Conservation (phyloP, 1,284 basidiomycete genomes). For the Schizopora paradoxa region DNA sequence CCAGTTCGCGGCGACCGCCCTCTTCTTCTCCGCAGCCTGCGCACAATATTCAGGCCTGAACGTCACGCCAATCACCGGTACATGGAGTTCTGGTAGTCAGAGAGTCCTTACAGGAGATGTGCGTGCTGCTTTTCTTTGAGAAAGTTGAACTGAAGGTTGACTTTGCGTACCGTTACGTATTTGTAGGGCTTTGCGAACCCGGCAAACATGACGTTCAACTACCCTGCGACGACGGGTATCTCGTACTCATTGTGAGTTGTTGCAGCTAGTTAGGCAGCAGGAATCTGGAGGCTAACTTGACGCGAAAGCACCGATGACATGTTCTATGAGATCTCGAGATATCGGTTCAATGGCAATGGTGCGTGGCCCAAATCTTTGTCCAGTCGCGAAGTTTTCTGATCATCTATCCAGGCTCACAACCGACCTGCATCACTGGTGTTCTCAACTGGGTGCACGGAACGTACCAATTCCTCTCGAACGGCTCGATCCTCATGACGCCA, state of each 20-base stretch:
- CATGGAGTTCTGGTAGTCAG: slow-evolving; percentile 79
- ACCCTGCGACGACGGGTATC: slow-evolving; percentile 78
- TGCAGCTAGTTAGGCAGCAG: slow-evolving; percentile 1
- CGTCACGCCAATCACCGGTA: slow-evolving; percentile 64
- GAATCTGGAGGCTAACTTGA: slow-evolving; percentile 9
- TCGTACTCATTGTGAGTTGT: slow-evolving; percentile 84
- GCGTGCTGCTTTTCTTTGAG: slow-evolving; percentile 33
- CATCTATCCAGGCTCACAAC: slow-evolving; percentile 52
- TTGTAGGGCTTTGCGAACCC: slow-evolving; percentile 79
- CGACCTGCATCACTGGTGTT: slow-evolving; percentile 78
- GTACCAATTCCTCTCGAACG: slow-evolving; percentile 63
- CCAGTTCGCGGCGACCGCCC: background rate
- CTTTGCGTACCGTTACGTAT: slow-evolving; percentile 4
- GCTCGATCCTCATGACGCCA: slow-evolving; percentile 68
- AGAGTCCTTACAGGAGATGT: slow-evolving; percentile 80
- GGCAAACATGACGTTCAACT: slow-evolving; percentile 71
- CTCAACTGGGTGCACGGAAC: slow-evolving; percentile 85
- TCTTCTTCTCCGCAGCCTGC: too few species aligned
- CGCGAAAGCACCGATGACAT: slow-evolving; percentile 45
- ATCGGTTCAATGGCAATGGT: slow-evolving; percentile 84
- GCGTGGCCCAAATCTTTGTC: slow-evolving; percentile 17
- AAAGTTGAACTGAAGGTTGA: slow-evolving; percentile 1
- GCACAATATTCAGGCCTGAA: slow-evolving; percentile 50
- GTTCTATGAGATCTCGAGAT: slow-evolving; percentile 83
- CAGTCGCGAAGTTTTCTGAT: slow-evolving; percentile 12